These are phyloP conservation scores for Hirsutella minnesotensis DNA, from an alignment of 2,329 filamentous ascomycete species.

Conservation along the genomic window DNA sequence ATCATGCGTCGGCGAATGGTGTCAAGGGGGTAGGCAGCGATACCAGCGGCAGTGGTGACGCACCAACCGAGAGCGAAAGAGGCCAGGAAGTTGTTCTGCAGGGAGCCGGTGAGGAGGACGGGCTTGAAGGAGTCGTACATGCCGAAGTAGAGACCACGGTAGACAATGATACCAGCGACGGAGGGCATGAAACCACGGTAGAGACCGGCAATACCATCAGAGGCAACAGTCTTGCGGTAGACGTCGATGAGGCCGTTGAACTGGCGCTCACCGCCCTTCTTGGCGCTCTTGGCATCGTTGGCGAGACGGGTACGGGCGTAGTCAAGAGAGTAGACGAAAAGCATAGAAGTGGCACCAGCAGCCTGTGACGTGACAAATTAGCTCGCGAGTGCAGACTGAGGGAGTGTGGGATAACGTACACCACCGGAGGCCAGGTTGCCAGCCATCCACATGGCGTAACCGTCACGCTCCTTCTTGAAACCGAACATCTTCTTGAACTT, in stretches of 20 bases:
- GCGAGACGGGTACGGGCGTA: constrained; percentile 99
- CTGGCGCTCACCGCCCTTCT: constrained; percentile 93
- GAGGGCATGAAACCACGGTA: constrained; percentile 99
- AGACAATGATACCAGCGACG: constrained; percentile 97
- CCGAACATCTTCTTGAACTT: constrained; percentile 99
- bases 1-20: constrained; percentile 99
- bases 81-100: constrained; percentile 98
- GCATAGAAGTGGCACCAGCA: constrained; percentile 97
- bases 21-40: constrained; percentile 99
- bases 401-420: constrained; percentile 49
- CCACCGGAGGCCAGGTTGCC: constrained; percentile 99
- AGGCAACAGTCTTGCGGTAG: constrained; percentile 99
- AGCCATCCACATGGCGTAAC: constrained; percentile 97
- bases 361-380: constrained; percentile 37
- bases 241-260: constrained; percentile 99
- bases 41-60: constrained; percentile 99
- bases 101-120: constrained; percentile 78
- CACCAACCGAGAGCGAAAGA: constrained; percentile 97
- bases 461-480: constrained; percentile 99
- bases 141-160: constrained; percentile 99
- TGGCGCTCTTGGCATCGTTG: constrained; percentile 99
- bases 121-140: constrained; percentile 99
- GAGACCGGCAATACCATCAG: constrained; percentile 97
- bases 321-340: constrained; percentile 99
- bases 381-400: not conserved